Evolutionary conservation across 2,329 filamentous ascomycete species (phyloP).

Genomic region (Lachnellula occidentalis): DNA sequence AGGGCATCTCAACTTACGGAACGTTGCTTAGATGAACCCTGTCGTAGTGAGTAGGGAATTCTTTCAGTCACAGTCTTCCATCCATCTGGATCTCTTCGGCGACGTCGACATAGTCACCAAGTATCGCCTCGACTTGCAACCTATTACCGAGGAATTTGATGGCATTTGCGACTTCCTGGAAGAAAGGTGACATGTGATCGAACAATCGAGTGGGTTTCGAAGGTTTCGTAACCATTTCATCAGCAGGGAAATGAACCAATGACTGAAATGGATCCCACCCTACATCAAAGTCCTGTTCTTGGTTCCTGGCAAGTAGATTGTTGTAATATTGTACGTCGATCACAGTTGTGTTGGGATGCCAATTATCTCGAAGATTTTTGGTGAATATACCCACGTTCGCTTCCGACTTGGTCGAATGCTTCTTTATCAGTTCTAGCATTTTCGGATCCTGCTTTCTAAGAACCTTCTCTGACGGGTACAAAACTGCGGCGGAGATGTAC

Average conservation of each 20-base stretch:
- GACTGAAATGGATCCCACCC: conserved; percentile 8
- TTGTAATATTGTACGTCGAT: conserved; percentile 7
- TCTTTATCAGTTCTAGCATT: conserved; percentile 8
- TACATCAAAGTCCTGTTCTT: conserved; percentile 1
- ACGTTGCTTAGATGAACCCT: conserved; percentile 17
- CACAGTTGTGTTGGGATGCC: conserved; percentile 7
- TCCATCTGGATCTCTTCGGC: conserved; percentile 14
- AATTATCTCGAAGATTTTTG: conserved; percentile 5
- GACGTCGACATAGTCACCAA: conserved; percentile 14
- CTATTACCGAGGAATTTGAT: conserved; percentile 10
- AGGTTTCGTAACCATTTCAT: background rate
- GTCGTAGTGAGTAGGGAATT: conserved; percentile 11
- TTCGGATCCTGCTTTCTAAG: conserved; percentile 3
- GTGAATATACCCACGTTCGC: conserved; percentile 1
- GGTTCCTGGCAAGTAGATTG: background rate
- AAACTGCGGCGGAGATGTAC: conserved; percentile 6
- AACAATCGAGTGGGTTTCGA: conserved; percentile 6
- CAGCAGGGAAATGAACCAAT: background rate
- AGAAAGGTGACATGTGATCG: conserved; percentile 15
- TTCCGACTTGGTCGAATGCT: background rate
- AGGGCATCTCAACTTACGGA: conserved; percentile 8
- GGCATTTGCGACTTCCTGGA: conserved; percentile 6
- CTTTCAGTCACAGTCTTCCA: background rate
- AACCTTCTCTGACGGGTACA: conserved; percentile 5
- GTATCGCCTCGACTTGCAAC: conserved; percentile 10